phyloP scores from a whole-genome alignment of 306 rosid genomes.

The Lathyrus sativus region DNA sequence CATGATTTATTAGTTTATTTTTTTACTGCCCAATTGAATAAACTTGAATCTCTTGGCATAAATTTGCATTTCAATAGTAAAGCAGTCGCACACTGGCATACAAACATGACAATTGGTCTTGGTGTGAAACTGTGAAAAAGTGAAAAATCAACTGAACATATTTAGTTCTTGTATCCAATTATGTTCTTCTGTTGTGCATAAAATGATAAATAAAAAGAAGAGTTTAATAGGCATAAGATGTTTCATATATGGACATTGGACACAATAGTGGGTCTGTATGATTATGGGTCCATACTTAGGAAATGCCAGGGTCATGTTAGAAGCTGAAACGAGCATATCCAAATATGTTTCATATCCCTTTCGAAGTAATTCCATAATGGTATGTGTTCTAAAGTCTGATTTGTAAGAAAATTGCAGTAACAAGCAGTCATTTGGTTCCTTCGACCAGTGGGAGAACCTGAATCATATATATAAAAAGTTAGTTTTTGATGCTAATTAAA shows the following conservation, averaged over 20 bases:
- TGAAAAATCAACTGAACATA: slow-evolving; percentile 18
- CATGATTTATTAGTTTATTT: slow-evolving; percentile 22
- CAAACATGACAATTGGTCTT: slow-evolving; percentile 15
- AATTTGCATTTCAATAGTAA: slow-evolving; percentile 1
- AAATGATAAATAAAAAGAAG: background rate
- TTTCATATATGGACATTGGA: background rate
- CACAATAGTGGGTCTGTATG: slow-evolving; percentile 1
- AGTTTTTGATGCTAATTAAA: slow-evolving; percentile 24
- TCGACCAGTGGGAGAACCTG: slow-evolving; percentile 26
- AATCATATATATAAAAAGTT: slow-evolving; percentile 6
- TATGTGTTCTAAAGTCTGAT: slow-evolving; percentile 13
- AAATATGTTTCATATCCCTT: slow-evolving; percentile 17
- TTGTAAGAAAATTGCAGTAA: slow-evolving; percentile 17
- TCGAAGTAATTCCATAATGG: slow-evolving; percentile 19
- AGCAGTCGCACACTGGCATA: background rate
- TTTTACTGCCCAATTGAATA: slow-evolving; percentile 14
- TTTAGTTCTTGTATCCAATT: slow-evolving; percentile 8
- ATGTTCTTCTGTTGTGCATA: background rate
- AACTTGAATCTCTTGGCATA: slow-evolving; percentile 5
- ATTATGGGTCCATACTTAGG: background rate
- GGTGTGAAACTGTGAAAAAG: slow-evolving; percentile 10
- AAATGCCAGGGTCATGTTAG: slow-evolving; percentile 15
- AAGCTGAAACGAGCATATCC: slow-evolving; percentile 26
- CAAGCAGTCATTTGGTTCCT: slow-evolving; percentile 9
- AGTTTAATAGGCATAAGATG: slow-evolving; percentile 18